Evolutionary conservation across 768 basidiomycete genomes (phyloP).

Genomic region (Kwoniella europaea): DNA sequence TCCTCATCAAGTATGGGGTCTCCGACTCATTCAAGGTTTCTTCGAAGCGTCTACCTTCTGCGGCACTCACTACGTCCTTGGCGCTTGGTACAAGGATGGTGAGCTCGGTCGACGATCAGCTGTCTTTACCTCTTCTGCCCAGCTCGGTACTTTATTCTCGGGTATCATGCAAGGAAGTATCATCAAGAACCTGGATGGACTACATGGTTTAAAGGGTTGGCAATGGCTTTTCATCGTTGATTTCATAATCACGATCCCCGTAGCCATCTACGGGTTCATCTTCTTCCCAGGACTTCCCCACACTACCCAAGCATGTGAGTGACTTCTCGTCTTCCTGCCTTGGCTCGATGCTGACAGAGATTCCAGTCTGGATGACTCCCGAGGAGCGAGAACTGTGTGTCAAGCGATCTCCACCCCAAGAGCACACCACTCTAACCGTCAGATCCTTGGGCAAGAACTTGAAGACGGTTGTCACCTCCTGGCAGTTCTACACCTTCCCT

Average conservation of each 20-base stretch:
- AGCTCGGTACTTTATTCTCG: conserved; percentile 41
- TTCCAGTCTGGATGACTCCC: conserved; percentile 65
- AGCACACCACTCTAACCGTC: conserved; percentile 26
- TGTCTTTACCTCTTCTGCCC: conserved; percentile 62
- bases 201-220: conserved; percentile 32
- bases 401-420: conserved; percentile 28
- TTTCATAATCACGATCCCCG: conserved; percentile 63
- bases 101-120: conserved; percentile 75
- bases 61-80: conserved; percentile 75
- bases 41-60: conserved; percentile 78
- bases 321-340: no score
- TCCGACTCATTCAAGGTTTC: conserved; percentile 74
- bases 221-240: conserved; percentile 40
- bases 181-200: conserved; percentile 34
- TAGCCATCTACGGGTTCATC: conserved; percentile 73
- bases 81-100: conserved; percentile 72
- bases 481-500: conserved; percentile 36
- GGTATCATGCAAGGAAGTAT: conserved; percentile 51
- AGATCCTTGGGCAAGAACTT: conserved; percentile 15
- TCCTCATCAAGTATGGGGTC: conserved; percentile 63
- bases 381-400: conserved; percentile 55
- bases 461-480: conserved; percentile 18
- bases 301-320: conserved; percentile 60
- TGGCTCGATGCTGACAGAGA: background rate
- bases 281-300: conserved; percentile 74